A percentile compares a stretch with the other conserved stretches of the same genome.
Conservation (phyloP, 176 grass and related monocot species). For the Areca catechu region DNA sequence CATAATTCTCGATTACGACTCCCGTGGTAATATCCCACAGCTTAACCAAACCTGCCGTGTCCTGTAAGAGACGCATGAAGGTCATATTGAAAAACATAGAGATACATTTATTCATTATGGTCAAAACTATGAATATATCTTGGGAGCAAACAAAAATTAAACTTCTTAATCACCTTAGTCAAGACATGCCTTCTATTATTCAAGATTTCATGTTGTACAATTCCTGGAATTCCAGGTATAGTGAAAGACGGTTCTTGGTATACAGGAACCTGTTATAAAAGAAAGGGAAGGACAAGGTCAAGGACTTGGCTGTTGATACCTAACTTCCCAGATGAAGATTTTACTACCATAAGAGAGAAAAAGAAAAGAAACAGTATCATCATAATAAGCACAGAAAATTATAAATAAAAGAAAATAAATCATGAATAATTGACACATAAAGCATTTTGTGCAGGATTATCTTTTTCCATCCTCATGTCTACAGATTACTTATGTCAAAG, state of each 20-base stretch:
- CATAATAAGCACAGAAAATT: too few relatives aligned
- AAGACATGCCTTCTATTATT: slow-evolving; percentile 94
- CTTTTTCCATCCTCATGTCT: too few relatives aligned
- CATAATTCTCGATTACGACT: slow-evolving; percentile 78
- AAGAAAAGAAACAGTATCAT: too few relatives aligned
- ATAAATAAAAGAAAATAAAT: too few relatives aligned
- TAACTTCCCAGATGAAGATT: too few relatives aligned
- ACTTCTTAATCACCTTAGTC: slow-evolving; percentile 63
- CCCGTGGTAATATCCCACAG: slow-evolving; percentile 95
- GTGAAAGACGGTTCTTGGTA: slow-evolving; percentile 66
- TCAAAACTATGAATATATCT: too few relatives aligned
- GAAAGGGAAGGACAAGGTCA: background rate
- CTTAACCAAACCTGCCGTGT: slow-evolving; percentile 74
- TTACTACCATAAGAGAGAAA: too few relatives aligned
- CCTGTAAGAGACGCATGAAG: slow-evolving; percentile 26
- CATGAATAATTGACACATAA: too few relatives aligned
- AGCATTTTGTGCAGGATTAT: too few relatives aligned
- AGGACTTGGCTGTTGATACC: too few relatives aligned
- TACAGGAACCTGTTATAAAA: slow-evolving; percentile 54
- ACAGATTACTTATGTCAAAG: too few relatives aligned
- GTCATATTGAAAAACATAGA: background rate
- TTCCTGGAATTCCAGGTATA: slow-evolving; percentile 71
- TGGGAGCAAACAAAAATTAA: background rate
- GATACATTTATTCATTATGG: too few relatives aligned
- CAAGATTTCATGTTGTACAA: slow-evolving; percentile 91